These are phyloP conservation scores for Penicillium antarcticum DNA, from an alignment of 495 filamentous ascomycete genomes.

Conservation along the genomic window DNA sequence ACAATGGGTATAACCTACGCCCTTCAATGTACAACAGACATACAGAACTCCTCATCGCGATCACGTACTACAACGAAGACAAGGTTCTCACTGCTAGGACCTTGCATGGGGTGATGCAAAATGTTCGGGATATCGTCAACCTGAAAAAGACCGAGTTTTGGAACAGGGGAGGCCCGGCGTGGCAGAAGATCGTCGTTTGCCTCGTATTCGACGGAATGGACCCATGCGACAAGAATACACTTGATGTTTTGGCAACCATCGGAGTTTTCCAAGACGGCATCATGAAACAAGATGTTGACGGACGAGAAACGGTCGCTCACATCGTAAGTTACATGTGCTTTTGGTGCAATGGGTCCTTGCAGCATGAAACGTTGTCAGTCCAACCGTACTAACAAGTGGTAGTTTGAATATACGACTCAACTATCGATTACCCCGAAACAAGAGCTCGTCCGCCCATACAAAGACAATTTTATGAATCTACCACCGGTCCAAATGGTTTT, in stretches of 20 bases:
- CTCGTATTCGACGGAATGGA: slow-evolving; percentile 97
- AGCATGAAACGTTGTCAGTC: too few species aligned
- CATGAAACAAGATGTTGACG: slow-evolving; percentile 97
- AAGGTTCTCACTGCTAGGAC: slow-evolving; percentile 89
- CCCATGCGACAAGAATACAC: slow-evolving; percentile 90
- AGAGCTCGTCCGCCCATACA: slow-evolving; percentile 85
- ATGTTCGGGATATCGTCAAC: slow-evolving; percentile 95
- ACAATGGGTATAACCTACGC: slow-evolving; percentile 98
- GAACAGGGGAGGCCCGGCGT: slow-evolving; percentile 96
- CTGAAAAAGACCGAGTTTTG: slow-evolving; percentile 97
- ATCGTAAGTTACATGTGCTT: slow-evolving; percentile 51
- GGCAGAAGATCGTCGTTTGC: slow-evolving; percentile 98
- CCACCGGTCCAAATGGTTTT: slow-evolving; percentile 97
- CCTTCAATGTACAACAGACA: slow-evolving; percentile 98
- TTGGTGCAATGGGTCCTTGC: background rate
- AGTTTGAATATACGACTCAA: slow-evolving; percentile 97
- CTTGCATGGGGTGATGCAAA: slow-evolving; percentile 96
- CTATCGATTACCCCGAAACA: slow-evolving; percentile 90
- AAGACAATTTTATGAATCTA: slow-evolving; percentile 72
- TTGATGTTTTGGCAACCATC: slow-evolving; percentile 91
- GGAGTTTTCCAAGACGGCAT: slow-evolving; percentile 96
- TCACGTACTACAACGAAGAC: slow-evolving; percentile 99
- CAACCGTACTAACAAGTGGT: background rate
- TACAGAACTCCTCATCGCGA: slow-evolving; percentile 93
- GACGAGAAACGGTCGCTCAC: slow-evolving; percentile 91